Evolutionary conservation across 352 stramenopile genomes (phyloP).

Genomic region (Phytophthora multivora): DNA sequence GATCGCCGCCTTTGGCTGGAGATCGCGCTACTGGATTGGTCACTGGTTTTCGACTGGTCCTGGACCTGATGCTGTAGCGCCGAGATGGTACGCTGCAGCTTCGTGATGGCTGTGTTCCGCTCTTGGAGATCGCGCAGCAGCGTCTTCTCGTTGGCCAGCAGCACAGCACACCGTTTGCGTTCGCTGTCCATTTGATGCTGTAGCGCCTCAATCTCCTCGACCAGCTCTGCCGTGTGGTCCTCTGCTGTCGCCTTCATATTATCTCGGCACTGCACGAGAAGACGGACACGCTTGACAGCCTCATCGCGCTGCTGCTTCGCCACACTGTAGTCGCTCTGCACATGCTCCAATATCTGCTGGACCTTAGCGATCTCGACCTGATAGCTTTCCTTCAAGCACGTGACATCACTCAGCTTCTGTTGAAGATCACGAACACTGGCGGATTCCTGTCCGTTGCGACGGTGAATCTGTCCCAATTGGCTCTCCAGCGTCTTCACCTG

Average conservation of each 20-base stretch:
- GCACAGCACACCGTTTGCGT: slow-evolving; percentile 62
- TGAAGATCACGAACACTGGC: slow-evolving; percentile 44
- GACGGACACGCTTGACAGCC: slow-evolving; percentile 55
- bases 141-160: slow-evolving; percentile 72
- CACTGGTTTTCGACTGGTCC: slow-evolving; percentile 20
- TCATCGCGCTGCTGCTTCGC: slow-evolving; percentile 62
- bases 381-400: slow-evolving; percentile 59
- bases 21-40: slow-evolving; percentile 21
- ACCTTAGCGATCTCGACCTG: slow-evolving; percentile 58
- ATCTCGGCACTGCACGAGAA: slow-evolving; percentile 65
- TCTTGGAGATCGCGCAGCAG: slow-evolving; percentile 75
- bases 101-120: slow-evolving; percentile 54
- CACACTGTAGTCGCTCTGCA: slow-evolving; percentile 48
- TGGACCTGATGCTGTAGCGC: slow-evolving; percentile 36
- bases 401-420: slow-evolving; percentile 43
- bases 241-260: slow-evolving; percentile 70
- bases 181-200: slow-evolving; percentile 73
- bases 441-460: slow-evolving; percentile 32
- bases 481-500: slow-evolving; percentile 51
- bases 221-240: slow-evolving; percentile 61
- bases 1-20: slow-evolving; percentile 26
- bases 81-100: slow-evolving; percentile 55
- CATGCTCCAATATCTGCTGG: slow-evolving; percentile 39
- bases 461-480: slow-evolving; percentile 39
- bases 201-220: slow-evolving; percentile 72